Base-by-base conservation (phyloP, 2,329 filamentous ascomycete genomes). In the Trichoderma cornu-damae region DNA sequence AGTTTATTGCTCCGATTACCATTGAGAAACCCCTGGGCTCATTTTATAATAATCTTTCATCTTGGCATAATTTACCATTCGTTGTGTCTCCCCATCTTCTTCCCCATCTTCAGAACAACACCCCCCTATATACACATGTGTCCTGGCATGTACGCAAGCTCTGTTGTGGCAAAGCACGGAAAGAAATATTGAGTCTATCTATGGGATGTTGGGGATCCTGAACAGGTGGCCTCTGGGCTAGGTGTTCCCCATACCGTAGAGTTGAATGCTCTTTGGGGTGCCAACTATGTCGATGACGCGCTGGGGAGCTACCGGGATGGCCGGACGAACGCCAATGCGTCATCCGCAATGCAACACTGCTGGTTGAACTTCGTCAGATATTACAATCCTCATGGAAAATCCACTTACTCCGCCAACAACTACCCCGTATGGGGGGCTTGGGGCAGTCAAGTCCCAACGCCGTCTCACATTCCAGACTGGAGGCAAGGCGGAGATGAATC, bases 281-380 rank as follows among this genome's bases (percentile, higher is more conserved):
- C 84, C 0, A 72, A 77, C 3, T 80, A 86, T 65, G 75, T 58
- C 9, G 43, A 79, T 2, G 70, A 73, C 72, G 73, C 77, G 1
- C 85, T 86, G 0, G 65, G 66, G 2, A 85, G 80, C 46, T 90
- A 89, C 63, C 68, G 68, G 6, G 66, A 72, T 0, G 75, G 73
- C 3, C 74, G 73, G 12, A 69, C 71, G 12, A 90, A 90, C 61
- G 78, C 73, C 1, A 66, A 67, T 0, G 82, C 87, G 5, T 77
- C 87, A 1, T 75, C 80, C 0, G 71, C 87, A 0, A 79, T 88
- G 26, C 85, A 89, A 65, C 79, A 77, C 0, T 92, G 90, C 69
- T 91, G 87, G 86, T 82, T 84, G 1, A 88, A 84, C 61, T 92
- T 92, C 66, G 83, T 92, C 60, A 73, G 80, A 24, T 76, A 75